Evolutionary conservation across 257 asterid species (phyloP).

Genomic region (Forsythia suspensa): DNA sequence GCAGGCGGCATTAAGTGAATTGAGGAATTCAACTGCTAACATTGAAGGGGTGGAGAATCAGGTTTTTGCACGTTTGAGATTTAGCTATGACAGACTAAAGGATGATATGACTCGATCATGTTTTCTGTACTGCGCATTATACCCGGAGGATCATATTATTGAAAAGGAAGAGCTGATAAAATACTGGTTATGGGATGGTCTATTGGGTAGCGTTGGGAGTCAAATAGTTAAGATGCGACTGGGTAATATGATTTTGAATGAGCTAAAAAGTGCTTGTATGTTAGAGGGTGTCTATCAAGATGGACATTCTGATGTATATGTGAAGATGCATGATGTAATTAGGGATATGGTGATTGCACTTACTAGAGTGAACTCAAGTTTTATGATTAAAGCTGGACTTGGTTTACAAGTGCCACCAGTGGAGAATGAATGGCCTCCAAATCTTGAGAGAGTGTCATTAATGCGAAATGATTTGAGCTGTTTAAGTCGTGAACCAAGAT

Average conservation of each 20-base stretch:
- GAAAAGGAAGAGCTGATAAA: conserved; percentile 26
- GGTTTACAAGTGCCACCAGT: conserved; percentile 20
- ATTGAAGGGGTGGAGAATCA: conserved; percentile 23
- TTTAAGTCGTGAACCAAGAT: conserved; percentile 23
- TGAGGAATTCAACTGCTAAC: conserved; percentile 20
- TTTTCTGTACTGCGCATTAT: conserved; percentile 32
- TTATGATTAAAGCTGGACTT: conserved; percentile 30
- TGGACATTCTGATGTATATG: neutral
- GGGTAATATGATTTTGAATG: conserved; percentile 25
- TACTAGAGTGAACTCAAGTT: conserved; percentile 24
- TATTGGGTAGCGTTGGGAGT: conserved; percentile 20
- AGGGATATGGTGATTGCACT: conserved; percentile 34
- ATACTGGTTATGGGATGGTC: conserved; percentile 33
- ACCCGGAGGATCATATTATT: conserved; percentile 35
- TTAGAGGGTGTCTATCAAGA: conserved; percentile 20
- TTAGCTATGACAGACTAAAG: conserved; percentile 33
- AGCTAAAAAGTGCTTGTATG: conserved; percentile 25
- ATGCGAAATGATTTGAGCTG: conserved; percentile 34
- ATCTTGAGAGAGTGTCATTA: conserved; percentile 35
- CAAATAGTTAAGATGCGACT: conserved; percentile 16
- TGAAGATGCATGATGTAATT: conserved; percentile 31
- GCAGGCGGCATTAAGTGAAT: conserved; percentile 27
- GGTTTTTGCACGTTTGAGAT: conserved; percentile 30
- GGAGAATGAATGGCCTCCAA: conserved; percentile 25
- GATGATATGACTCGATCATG: conserved; percentile 26